Conservation (phyloP, 306 rosid species). For the Casuarina cunninghamiana region DNA sequence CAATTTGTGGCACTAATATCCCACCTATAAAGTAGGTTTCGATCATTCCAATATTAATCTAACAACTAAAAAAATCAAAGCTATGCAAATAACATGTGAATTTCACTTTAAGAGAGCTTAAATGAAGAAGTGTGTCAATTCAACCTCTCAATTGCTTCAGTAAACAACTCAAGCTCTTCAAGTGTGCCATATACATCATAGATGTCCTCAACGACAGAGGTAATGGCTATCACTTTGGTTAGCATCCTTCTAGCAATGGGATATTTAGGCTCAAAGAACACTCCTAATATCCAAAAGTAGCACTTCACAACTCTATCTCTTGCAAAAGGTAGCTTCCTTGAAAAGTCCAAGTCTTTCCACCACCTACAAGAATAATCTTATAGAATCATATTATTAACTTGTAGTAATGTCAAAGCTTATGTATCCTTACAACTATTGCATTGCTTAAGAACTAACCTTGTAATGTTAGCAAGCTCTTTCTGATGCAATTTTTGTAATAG, state of each 20-base stretch:
- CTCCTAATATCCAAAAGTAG: constrained; percentile 19
- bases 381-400: neutral
- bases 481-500: constrained; percentile 28
- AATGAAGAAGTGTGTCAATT: neutral
- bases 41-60: neutral
- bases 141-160: constrained; percentile 38
- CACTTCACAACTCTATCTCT: constrained; percentile 40
- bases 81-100: neutral
- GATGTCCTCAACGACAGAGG: constrained; percentile 37
- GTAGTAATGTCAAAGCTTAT: neutral
- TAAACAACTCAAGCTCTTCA: constrained; percentile 46
- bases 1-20: neutral
- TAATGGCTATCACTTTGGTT: constrained; percentile 24
- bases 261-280: constrained; percentile 31
- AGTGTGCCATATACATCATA: constrained; percentile 42
- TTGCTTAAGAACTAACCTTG: constrained; percentile 6
- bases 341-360: constrained; percentile 40
- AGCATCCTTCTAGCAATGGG: constrained; percentile 20
- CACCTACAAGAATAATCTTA: constrained; percentile 25
- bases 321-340: constrained; percentile 25
- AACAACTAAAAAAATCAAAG: neutral
- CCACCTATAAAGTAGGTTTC: neutral
- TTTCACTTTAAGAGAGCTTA: neutral
- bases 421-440: neutral
- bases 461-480: constrained; percentile 8